Base-by-base conservation (phyloP, 768 basidiomycete genomes). In the Phaeolepiota aurea region DNA sequence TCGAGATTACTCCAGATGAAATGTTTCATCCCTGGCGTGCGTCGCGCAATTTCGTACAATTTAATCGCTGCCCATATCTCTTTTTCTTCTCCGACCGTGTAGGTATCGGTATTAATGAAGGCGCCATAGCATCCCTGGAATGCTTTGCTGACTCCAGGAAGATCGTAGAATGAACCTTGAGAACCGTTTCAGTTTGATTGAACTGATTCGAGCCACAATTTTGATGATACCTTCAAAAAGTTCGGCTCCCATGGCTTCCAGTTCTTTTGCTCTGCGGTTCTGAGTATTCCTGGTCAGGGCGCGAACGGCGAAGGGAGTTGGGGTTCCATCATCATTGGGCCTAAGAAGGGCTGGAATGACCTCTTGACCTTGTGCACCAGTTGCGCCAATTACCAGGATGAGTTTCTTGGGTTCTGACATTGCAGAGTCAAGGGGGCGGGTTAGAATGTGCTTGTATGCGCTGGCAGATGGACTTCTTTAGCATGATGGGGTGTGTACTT, bases 361-460 rank as follows among this genome's bases (percentile, higher is more conserved):
- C 15, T 57, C 56, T 42, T 59, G 49, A 11, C 69, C 69, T 43
- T 72, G 69, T 2, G 68, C 68, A 38, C 69, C 69, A 25, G 69
- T 71, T 5, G 64, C 69, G 25, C 69, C 69, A 20, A 71, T 62
- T 30, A 71, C 65, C 32, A 69, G 57, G 41, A 71, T 66, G 40
- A 65, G 47, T 49, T 65, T 68, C 15, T 35, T 35, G 18, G 33
- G n/a, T n/a, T n/a, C n/a, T n/a, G n/a, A n/a, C n/a, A n/a, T n/a
- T n/a, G n/a, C n/a, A n/a, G n/a, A n/a, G n/a, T n/a, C n/a, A n/a
- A n/a, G n/a, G n/a, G n/a, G n/a, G n/a, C n/a, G n/a, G n/a, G n/a
- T n/a, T n/a, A n/a, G n/a, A n/a, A n/a, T n/a, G n/a, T n/a, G n/a
- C n/a, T n/a, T n/a, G n/a, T n/a, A n/a, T n/a, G n/a, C n/a, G n/a